These are phyloP conservation scores for Strobilomyces dryophilus DNA, from an alignment of 768 basidiomycete genomes.

Conservation along the genomic window DNA sequence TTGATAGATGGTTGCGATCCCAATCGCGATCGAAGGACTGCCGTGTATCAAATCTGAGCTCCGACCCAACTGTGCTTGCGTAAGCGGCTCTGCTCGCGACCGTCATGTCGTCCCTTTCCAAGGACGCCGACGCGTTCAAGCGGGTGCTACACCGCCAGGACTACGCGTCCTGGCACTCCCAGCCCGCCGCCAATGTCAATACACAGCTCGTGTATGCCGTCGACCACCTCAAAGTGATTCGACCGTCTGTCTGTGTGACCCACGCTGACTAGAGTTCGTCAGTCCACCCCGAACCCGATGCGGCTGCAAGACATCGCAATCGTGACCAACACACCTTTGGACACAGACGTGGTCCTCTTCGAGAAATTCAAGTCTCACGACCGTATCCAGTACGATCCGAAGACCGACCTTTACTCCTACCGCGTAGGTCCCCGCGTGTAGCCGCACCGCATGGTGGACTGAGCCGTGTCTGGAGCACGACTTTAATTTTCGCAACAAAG, in stretches of 20 bases:
- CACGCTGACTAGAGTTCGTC: slow-evolving; percentile 4
- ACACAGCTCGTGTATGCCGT: slow-evolving; percentile 87
- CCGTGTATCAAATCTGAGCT: slow-evolving; percentile 11
- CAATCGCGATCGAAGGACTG: slow-evolving; percentile 19
- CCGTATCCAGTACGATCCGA: slow-evolving; percentile 71
- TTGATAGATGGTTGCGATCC: slow-evolving; percentile 23
- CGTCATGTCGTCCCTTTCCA: slow-evolving; percentile 63
- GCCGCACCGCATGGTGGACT: background rate
- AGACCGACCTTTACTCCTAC: slow-evolving; percentile 84
- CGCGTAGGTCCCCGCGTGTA: slow-evolving; percentile 47
- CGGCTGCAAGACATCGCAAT: slow-evolving; percentile 86
- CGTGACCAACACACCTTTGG: slow-evolving; percentile 71
- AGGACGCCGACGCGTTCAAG: slow-evolving; percentile 72
- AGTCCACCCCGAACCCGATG: slow-evolving; percentile 75
- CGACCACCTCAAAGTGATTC: slow-evolving; percentile 68
- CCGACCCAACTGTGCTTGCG: slow-evolving; percentile 26
- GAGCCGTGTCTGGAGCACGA: slow-evolving; percentile 56
- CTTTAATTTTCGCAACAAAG: slow-evolving; percentile 81
- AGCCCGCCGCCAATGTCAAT: slow-evolving; percentile 82
- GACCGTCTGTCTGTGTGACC: slow-evolving; percentile 3
- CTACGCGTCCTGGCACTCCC: slow-evolving; percentile 79
- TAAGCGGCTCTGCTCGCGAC: slow-evolving; percentile 14
- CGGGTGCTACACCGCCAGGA: slow-evolving; percentile 59
- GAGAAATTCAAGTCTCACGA: slow-evolving; percentile 84
- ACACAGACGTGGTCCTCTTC: slow-evolving; percentile 63